Evolutionary conservation across 2,329 filamentous ascomycete genomes (phyloP), one percentile per base, ranked within the genome.

Genomic region (Cercospora brassicicola): DNA sequence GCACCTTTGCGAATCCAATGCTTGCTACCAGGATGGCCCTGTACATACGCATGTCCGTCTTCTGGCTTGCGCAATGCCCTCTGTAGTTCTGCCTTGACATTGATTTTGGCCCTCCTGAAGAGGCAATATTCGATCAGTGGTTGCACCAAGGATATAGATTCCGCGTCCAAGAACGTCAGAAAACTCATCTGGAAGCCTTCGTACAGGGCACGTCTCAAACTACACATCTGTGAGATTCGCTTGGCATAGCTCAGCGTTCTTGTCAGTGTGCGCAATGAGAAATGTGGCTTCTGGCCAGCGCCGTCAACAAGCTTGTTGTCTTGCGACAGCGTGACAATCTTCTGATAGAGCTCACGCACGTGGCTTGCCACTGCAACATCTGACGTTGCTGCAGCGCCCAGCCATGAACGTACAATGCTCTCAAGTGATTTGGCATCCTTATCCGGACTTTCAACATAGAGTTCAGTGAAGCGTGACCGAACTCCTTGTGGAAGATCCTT

Each of bases 161-260:
- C 87, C 74, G 88, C 87, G 75, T 94, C 90, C 11, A 99, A 84
- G 5, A 97, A 87, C 0, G 96, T 99, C 66, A 97, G 82, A 76
- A 99, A 99, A 60, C 94, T 95, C 96, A 99, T 99, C 15, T 92
- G 93, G 77, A 98, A 98, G 0, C 95, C 96, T 82, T 99, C 95
- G 71, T 91, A 97, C 1, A 98, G 83, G 10, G 94, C 92, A 75
- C 96, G 85, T 26, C 95, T 89, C 51, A 98, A 82, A 11, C 92
- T 93, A 79, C 97, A 97, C 3, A 91, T 86, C 0, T 93, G 89
- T 0, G 92, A 88, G 71, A 97, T 94, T 63, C 94, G 91, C 71
- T 90, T 89, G 18, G 94, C 93, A 78, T 97, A 99, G 42, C 90
- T 91, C 62, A 99, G 81, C 1, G 95, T 93, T 65, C 96, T 88